Base-by-base conservation (phyloP, 1,284 basidiomycete genomes). In the Trichosporon inkin region DNA sequence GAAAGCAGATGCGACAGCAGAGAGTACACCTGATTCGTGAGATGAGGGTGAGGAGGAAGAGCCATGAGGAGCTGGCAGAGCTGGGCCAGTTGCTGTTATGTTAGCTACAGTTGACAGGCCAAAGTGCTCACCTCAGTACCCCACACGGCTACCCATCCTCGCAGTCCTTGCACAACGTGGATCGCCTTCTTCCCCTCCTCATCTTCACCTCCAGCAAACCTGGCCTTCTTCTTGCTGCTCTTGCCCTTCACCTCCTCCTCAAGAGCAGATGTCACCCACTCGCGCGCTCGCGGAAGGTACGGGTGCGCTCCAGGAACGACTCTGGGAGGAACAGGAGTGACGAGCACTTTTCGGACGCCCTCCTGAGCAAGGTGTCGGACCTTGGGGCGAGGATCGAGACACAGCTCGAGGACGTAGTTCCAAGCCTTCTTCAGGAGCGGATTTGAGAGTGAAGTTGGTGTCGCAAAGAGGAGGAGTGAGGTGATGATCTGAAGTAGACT, bases 321-420 rank as follows among this genome's bases (percentile, higher is more conserved):
- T 41, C 88, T 81, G 0, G 92, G 92, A 6, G 86, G 81, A 1
- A 91, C 88, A 14, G 92, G 90, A 13, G 83, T 82, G 6, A 82
- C 80, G 28, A 94, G 81, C 4, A 93, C 82, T 66, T 90, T 87
- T 64, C 83, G 83, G 40, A 99, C 83, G 20, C 90, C 84, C 68
- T 97, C 92, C 58, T 89, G 88, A 10, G 95, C 93, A 65, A 88
- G 85, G 78, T 87, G 93, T 60, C 96, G 86, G 52, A 99, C 92
- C 80, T 99, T 98, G 37, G 96, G 95, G 49, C 95, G 82, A 1
- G 87, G 84, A 80, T 99, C 95, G 54, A 92, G 81, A 67, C 86
- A 88, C 54, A 98, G 80, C 62, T 89, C 86, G 52, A 99, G 81
- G 52, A 95, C 87, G 51, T 89, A 85, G 67, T 89, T 83, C 72